Conservation (phyloP, 352 stramenopile species). For the Phytophthora tentaculata region DNA sequence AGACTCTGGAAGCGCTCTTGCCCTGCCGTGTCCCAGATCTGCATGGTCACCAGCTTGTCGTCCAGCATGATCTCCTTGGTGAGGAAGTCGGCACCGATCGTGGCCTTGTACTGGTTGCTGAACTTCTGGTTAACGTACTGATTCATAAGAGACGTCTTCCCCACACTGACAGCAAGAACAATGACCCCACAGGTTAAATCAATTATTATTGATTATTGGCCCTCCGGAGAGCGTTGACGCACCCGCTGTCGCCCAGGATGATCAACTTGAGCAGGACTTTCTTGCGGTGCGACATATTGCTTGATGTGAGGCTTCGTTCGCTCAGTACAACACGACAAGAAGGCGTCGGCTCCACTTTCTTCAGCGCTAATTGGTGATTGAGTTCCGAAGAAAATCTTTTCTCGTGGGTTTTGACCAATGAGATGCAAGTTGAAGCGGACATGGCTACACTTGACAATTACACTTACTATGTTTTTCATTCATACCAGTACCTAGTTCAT, state of each 20-base stretch:
- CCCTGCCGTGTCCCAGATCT: conserved; percentile 99
- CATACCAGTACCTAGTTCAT: too few species aligned
- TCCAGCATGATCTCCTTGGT: conserved; percentile 97
- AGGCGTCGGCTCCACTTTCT: neutral
- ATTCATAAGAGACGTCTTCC: conserved; percentile 99
- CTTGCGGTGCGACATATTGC: conserved; percentile 88
- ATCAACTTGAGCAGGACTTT: conserved; percentile 98
- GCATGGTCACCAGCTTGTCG: conserved; percentile 96
- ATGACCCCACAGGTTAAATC: conserved; percentile 2
- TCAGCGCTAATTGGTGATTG: conserved; percentile 24
- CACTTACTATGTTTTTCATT: too few species aligned
- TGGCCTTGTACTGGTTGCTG: conserved; percentile 99
- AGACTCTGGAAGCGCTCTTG: conserved; percentile 99
- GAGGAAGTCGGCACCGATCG: conserved; percentile 99
- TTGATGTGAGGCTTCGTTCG: neutral
- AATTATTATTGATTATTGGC: neutral
- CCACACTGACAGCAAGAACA: conserved; percentile 91
- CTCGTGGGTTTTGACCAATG: conserved; percentile 28
- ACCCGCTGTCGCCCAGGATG: conserved; percentile 98
- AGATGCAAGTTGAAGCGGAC: conserved; percentile 24
- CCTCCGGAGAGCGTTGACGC: conserved; percentile 33
- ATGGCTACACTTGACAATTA: conserved; percentile 29
- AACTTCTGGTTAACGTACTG: conserved; percentile 99
- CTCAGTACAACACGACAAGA: conserved; percentile 8
- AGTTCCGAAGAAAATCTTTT: conserved; percentile 30